phyloP scores from a whole-genome alignment of 2,329 filamentous ascomycete genomes.

The Drechslerella stenobrocha region DNA sequence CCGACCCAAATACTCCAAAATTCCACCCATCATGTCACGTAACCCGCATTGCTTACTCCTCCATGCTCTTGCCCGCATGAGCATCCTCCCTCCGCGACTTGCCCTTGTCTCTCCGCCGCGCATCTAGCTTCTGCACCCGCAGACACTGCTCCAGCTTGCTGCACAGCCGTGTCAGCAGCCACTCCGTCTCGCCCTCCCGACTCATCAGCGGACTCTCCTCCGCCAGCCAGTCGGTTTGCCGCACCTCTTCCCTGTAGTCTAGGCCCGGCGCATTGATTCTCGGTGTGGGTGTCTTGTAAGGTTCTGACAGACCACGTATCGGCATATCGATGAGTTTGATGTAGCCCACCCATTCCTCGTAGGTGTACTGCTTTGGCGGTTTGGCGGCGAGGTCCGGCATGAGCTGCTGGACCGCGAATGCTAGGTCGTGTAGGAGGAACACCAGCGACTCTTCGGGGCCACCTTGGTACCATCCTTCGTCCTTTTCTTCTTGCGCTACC shows the following conservation, averaged over 20 bases:
- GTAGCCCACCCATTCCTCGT: slow-evolving; percentile 85
- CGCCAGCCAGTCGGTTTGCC: slow-evolving; percentile 76
- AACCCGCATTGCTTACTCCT: too few species aligned
- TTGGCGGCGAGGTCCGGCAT: slow-evolving; percentile 53
- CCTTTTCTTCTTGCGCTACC: slow-evolving; percentile 54
- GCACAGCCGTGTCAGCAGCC: slow-evolving; percentile 68
- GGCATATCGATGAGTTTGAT: slow-evolving; percentile 66
- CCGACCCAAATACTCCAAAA: too few species aligned
- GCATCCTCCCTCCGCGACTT: slow-evolving; percentile 13
- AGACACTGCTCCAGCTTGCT: slow-evolving; percentile 64
- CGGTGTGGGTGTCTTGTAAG: slow-evolving; percentile 55
- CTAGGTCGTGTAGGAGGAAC: slow-evolving; percentile 34
- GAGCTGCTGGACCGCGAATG: slow-evolving; percentile 29
- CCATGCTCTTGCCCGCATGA: background rate
- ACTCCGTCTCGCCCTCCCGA: slow-evolving; percentile 66
- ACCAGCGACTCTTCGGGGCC: slow-evolving; percentile 19
- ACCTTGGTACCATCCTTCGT: slow-evolving; percentile 48
- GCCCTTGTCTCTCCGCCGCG: slow-evolving; percentile 21
- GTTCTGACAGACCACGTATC: slow-evolving; percentile 56
- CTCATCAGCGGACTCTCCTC: slow-evolving; percentile 70
- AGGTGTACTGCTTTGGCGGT: slow-evolving; percentile 69
- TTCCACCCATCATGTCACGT: too few species aligned
- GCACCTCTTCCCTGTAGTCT: slow-evolving; percentile 60
- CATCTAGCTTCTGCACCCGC: slow-evolving; percentile 47
- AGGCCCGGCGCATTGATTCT: slow-evolving; percentile 52